A percentile compares a stretch with the other conserved stretches of the same genome.
phyloP scores from a whole-genome alignment of 2,329 filamentous ascomycete genomes.

The Penicillium sp. region DNA sequence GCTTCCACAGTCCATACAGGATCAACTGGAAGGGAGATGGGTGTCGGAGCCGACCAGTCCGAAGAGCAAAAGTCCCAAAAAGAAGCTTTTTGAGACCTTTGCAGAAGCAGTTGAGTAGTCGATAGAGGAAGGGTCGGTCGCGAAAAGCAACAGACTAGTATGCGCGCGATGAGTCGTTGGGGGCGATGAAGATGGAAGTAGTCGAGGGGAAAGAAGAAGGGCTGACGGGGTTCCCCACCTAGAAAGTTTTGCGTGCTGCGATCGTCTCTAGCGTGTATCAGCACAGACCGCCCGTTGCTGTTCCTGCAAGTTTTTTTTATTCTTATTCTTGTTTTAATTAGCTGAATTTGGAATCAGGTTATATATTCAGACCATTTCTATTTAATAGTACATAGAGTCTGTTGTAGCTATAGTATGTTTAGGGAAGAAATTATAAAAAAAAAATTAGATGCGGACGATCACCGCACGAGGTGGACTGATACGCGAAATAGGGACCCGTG shows the following conservation, averaged over 20 bases:
- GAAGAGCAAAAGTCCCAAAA: conserved; percentile 26
- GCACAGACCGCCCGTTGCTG: conserved; percentile 20
- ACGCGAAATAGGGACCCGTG: not conserved
- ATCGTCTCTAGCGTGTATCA: conserved; percentile 24
- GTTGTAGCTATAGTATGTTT: not conserved
- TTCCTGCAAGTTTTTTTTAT: not conserved
- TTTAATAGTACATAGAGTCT: not conserved
- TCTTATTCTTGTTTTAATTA: not conserved
- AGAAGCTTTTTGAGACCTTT: conserved; percentile 24
- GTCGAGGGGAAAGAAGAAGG: conserved; percentile 24
- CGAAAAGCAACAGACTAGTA: not conserved
- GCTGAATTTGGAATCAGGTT: not conserved
- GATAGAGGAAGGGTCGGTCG: not conserved
- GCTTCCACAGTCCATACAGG: conserved; percentile 42
- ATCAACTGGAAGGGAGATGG: conserved; percentile 12
- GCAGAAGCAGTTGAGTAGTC: not conserved
- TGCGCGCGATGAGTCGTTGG: not conserved
- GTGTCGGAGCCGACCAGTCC: conserved; percentile 16
- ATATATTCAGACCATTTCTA: not conserved
- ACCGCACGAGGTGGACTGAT: conserved; percentile 8
- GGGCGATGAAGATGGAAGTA: conserved; percentile 2
- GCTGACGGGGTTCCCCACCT: conserved; percentile 26
- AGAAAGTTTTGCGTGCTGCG: conserved; percentile 27
- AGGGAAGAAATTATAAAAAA: not conserved
- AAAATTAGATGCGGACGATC: conserved; percentile 2